Evolutionary conservation across 139 green algal species (phyloP).

Genomic region (Auxenochlorella pyrenoidosa): DNA sequence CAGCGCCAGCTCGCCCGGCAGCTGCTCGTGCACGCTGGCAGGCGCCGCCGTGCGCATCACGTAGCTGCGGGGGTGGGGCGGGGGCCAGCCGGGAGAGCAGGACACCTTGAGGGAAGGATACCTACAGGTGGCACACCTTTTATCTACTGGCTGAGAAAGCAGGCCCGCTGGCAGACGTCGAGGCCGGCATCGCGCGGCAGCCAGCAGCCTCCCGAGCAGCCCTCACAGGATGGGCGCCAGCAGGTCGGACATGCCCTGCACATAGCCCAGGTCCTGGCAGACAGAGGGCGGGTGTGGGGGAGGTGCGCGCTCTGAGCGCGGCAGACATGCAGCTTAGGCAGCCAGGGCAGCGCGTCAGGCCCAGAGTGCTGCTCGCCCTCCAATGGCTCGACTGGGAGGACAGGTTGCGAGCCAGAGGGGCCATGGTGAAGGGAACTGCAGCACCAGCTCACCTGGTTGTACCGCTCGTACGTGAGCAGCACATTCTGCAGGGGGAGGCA

Average conservation of each 20-base stretch:
- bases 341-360: no score
- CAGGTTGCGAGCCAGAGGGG: no score
- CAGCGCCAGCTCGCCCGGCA: not conserved
- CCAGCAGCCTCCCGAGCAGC: not conserved
- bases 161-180: not conserved
- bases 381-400: no score
- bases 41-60: not conserved
- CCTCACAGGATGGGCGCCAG: constrained; percentile 78
- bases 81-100: not conserved
- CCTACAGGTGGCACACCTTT: no score
- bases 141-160: not conserved
- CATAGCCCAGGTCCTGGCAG: constrained; percentile 85
- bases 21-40: not conserved
- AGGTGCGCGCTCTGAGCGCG: no score
- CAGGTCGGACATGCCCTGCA: constrained; percentile 91
- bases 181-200: not conserved
- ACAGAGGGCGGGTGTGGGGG: no score
- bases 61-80: not conserved
- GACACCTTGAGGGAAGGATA: not conserved
- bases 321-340: no score
- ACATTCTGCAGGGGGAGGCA: constrained; percentile 35
- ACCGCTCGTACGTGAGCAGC: constrained; percentile 83
- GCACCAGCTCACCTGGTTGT: constrained; percentile 67
- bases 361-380: no score
- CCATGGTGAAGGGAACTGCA: no score